Evolutionary conservation across 1,284 basidiomycete species (phyloP).

Genomic region (Mycena sp.): DNA sequence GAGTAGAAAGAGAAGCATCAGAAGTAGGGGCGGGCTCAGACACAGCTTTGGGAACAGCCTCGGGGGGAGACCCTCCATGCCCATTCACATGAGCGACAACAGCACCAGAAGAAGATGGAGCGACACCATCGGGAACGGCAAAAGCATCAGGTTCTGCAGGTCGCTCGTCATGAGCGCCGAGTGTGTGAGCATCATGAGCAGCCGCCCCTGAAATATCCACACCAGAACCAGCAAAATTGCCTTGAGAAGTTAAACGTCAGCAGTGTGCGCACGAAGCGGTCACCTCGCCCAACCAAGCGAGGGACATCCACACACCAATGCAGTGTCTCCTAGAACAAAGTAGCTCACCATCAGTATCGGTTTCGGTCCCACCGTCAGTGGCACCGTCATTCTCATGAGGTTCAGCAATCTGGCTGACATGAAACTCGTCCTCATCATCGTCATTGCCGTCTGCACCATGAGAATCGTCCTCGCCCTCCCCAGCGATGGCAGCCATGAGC

Average conservation of each 20-base stretch:
- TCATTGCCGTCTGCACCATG: constrained; percentile 35
- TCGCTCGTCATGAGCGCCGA: constrained; percentile 18
- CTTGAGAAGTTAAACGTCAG: constrained; percentile 65
- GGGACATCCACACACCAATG: constrained; percentile 48
- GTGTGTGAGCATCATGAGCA: constrained; percentile 45
- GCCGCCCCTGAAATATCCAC: constrained; percentile 47
- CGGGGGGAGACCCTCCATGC: constrained; percentile 43
- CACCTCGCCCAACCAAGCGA: constrained; percentile 41
- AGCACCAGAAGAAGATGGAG: constrained; percentile 30
- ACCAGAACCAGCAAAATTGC: constrained; percentile 57
- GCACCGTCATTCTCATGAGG: constrained; percentile 48
- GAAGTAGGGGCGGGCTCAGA: constrained; percentile 57
- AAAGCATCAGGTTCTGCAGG: constrained; percentile 32
- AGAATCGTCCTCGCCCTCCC: constrained; percentile 54
- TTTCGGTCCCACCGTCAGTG: constrained; percentile 26
- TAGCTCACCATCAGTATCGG: constrained; percentile 53
- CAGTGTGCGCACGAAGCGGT: constrained; percentile 55
- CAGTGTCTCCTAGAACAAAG: constrained; percentile 44
- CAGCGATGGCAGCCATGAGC: constrained; percentile 85
- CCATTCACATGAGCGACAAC: constrained; percentile 22
- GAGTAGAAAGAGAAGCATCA: constrained; percentile 58
- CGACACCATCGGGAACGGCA: constrained; percentile 36
- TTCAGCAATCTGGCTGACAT: too few relatives aligned
- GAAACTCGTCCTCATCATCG: constrained; percentile 40
- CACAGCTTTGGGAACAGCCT: constrained; percentile 29